A percentile compares a stretch with the other conserved stretches of the same genome.
Conservation (phyloP, 1,139 yeast species). For the Yamadazyma sp. region DNA sequence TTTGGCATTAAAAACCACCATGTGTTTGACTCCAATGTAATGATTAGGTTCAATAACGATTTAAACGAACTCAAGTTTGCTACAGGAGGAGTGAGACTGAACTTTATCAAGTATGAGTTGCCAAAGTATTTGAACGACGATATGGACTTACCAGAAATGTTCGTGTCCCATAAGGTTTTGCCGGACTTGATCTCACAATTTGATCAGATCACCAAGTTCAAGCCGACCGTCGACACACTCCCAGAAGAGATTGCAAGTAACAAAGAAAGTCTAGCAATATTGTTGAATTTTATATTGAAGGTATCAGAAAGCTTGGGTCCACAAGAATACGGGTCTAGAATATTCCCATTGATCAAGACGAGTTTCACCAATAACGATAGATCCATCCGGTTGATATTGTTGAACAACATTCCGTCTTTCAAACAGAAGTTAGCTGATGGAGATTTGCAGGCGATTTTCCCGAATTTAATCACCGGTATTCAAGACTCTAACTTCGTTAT, state of each 20-base stretch:
- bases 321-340: slow-evolving; percentile 36
- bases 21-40: slow-evolving; percentile 39
- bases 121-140: slow-evolving; percentile 19
- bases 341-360: slow-evolving; percentile 61
- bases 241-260: slow-evolving; percentile 31
- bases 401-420: slow-evolving; percentile 62
- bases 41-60: slow-evolving; percentile 49
- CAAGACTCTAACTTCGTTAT: slow-evolving; percentile 80
- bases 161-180: slow-evolving; percentile 60
- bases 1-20: slow-evolving; percentile 47
- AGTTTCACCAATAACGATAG: slow-evolving; percentile 72
- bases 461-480: slow-evolving; percentile 71
- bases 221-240: slow-evolving; percentile 24
- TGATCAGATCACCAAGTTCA: slow-evolving; percentile 21
- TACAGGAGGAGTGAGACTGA: slow-evolving; percentile 48
- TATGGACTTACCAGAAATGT: slow-evolving; percentile 49
- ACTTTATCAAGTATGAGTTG: slow-evolving; percentile 49
- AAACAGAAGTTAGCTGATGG: slow-evolving; percentile 52
- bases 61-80: slow-evolving; percentile 55
- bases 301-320: slow-evolving; percentile 41
- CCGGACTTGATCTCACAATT: slow-evolving; percentile 58
- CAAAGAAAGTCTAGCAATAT: slow-evolving; percentile 41
- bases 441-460: slow-evolving; percentile 71
- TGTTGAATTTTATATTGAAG: slow-evolving; percentile 48
- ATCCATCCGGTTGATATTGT: slow-evolving; percentile 67